Conservation (phyloP, 2,329 filamentous ascomycete species). For the Golovinomyces cichoracearum region DNA sequence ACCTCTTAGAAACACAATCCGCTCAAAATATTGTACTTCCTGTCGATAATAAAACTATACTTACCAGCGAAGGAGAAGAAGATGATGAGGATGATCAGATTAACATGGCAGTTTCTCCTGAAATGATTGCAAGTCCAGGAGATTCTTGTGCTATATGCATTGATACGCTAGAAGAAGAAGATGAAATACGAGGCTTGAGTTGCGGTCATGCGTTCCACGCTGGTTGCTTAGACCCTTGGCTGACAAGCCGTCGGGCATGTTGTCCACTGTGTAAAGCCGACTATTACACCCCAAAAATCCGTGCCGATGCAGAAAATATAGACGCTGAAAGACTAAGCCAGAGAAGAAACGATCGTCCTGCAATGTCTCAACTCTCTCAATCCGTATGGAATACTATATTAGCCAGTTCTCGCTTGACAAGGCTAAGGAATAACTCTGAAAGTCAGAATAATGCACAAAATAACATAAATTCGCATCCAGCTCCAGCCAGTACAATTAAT, state of each 20-base stretch:
- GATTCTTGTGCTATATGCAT: constrained; percentile 94
- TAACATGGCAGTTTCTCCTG: constrained; percentile 53
- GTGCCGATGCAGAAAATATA: constrained; percentile 21
- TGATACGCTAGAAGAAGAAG: constrained; percentile 77
- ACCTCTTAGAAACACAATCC: constrained; percentile 7
- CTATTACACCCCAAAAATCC: constrained; percentile 84
- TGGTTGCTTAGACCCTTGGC: constrained; percentile 83
- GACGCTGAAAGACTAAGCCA: constrained; percentile 11
- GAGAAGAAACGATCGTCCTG: constrained; percentile 9
- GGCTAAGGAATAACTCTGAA: neutral
- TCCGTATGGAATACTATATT: constrained; percentile 12
- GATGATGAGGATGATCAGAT: constrained; percentile 58
- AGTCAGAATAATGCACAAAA: neutral
- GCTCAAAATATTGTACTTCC: constrained; percentile 12
- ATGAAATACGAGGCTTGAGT: constrained; percentile 76
- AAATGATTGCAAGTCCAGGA: constrained; percentile 55
- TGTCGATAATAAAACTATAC: constrained; percentile 15
- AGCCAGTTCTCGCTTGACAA: constrained; percentile 8
- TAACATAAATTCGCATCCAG: neutral
- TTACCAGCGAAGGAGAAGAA: constrained; percentile 28
- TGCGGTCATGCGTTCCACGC: constrained; percentile 98
- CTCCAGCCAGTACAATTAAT: constrained; percentile 1
- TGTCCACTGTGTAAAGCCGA: constrained; percentile 96
- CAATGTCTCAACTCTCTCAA: constrained; percentile 10
- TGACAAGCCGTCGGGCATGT: constrained; percentile 79